A percentile compares a stretch with the other conserved stretches of the same genome.
phyloP scores from a whole-genome alignment of 768 basidiomycete species.

The Leccinum barrowsii region DNA sequence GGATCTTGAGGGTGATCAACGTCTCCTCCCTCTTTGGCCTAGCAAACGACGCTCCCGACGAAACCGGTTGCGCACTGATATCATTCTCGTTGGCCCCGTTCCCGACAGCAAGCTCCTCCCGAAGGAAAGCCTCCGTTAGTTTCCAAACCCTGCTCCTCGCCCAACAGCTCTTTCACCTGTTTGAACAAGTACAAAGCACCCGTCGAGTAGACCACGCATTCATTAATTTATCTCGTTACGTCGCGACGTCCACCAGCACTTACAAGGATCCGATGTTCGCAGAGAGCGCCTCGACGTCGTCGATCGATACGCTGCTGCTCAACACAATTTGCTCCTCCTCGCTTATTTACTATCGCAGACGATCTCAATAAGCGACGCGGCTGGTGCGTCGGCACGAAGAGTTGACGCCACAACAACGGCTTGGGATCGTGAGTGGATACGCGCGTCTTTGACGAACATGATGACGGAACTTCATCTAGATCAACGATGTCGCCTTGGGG shows the following conservation, averaged over 20 bases:
- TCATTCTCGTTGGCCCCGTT: slow-evolving; percentile 3
- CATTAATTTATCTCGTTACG: background rate
- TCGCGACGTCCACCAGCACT: slow-evolving; percentile 1
- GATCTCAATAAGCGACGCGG: background rate
- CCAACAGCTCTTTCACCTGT: slow-evolving; percentile 50
- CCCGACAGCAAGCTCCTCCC: slow-evolving; percentile 48
- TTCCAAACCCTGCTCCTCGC: slow-evolving; percentile 49
- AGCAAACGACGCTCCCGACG: slow-evolving; percentile 52
- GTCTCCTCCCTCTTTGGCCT: slow-evolving; percentile 63
- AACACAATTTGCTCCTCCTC: slow-evolving; percentile 56
- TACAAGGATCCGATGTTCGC: slow-evolving; percentile 53
- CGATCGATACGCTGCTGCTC: slow-evolving; percentile 40
- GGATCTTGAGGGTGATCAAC: slow-evolving; percentile 16
- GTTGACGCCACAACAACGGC: no score
- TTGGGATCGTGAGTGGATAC: no score
- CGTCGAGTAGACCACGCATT: slow-evolving; percentile 71
- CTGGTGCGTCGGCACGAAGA: no score
- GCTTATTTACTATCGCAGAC: slow-evolving; percentile 58
- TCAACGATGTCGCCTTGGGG: no score
- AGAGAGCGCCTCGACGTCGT: slow-evolving; percentile 42
- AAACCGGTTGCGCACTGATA: slow-evolving; percentile 13
- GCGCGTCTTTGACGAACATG: no score
- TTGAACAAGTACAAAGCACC: slow-evolving; percentile 55
- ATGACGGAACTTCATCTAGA: no score
- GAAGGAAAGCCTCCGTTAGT: slow-evolving; percentile 60